Evolutionary conservation across 1,284 basidiomycete species (phyloP).

Genomic region (Sanghuangporus baumii): DNA sequence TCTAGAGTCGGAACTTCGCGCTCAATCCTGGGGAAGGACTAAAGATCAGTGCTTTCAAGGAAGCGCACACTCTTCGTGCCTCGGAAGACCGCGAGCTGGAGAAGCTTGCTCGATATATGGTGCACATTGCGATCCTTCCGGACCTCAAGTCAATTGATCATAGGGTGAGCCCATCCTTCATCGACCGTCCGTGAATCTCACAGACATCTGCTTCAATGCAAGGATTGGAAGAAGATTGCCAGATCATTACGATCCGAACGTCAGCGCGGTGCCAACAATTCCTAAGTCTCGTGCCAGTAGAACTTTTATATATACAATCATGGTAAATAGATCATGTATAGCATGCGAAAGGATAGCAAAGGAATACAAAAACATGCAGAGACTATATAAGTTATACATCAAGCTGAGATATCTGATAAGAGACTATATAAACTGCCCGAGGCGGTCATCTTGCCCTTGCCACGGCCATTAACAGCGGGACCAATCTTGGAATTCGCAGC

Average conservation of each 20-base stretch:
- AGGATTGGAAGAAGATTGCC: constrained; percentile 18
- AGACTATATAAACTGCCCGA: constrained; percentile 8
- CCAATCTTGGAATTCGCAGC: not conserved
- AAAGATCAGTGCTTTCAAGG: constrained; percentile 78
- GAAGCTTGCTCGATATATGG: constrained; percentile 59
- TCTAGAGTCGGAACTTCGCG: constrained; percentile 76
- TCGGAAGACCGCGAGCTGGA: constrained; percentile 63
- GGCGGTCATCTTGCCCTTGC: not conserved
- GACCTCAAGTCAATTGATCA: constrained; percentile 58
- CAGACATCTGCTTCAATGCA: no score
- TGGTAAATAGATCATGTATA: not conserved
- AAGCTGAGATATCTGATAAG: constrained; percentile 7
- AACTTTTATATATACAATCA: not conserved
- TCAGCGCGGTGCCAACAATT: not conserved
- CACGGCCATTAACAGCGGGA: not conserved
- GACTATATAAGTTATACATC: not conserved
- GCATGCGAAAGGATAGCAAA: not conserved
- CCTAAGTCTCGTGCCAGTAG: not conserved
- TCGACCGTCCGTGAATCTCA: not conserved
- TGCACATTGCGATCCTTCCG: constrained; percentile 46
- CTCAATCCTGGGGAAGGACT: constrained; percentile 81
- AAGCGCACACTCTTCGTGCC: constrained; percentile 57
- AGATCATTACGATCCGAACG: constrained; percentile 1
- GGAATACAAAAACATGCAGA: not conserved
- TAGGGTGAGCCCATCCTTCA: constrained; percentile 36